A percentile compares a stretch with the other conserved stretches of the same genome.
phyloP scores from a whole-genome alignment of 2,329 filamentous ascomycete genomes.

The Trichoderma breve region DNA sequence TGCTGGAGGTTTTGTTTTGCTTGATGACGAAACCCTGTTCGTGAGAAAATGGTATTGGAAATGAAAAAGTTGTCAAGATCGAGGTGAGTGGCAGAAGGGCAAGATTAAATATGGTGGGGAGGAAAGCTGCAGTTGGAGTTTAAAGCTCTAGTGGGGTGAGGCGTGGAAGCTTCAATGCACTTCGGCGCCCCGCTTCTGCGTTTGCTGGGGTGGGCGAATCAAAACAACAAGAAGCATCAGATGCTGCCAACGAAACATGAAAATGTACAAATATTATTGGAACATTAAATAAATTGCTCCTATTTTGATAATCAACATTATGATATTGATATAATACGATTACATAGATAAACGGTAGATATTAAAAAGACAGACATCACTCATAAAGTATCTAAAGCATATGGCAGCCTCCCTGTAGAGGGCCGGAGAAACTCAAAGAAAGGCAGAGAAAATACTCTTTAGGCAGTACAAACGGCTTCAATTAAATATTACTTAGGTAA shows the following conservation, averaged over 20 bases:
- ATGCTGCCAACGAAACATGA: neutral
- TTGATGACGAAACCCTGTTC: too few species aligned
- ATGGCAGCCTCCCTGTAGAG: neutral
- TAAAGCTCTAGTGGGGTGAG: constrained; percentile 34
- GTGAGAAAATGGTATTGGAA: neutral
- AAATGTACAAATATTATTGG: neutral
- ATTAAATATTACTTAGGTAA: neutral
- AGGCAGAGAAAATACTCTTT: neutral
- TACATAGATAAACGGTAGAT: too few species aligned
- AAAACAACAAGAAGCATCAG: neutral
- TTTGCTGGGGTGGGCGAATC: neutral
- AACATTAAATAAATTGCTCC: too few species aligned
- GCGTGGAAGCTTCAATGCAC: neutral
- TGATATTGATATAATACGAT: too few species aligned
- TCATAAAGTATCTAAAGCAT: neutral
- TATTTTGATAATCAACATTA: too few species aligned
- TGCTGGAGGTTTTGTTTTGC: neutral
- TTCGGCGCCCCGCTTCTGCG: neutral
- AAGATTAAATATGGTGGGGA: neutral
- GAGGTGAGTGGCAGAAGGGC: neutral
- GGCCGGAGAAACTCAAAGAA: neutral
- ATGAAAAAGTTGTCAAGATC: neutral
- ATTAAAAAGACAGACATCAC: too few species aligned
- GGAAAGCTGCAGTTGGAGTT: constrained; percentile 26
- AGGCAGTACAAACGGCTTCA: neutral